Conservation (phyloP, 345 rosid genomes). For the Eutrema yunnanense region DNA sequence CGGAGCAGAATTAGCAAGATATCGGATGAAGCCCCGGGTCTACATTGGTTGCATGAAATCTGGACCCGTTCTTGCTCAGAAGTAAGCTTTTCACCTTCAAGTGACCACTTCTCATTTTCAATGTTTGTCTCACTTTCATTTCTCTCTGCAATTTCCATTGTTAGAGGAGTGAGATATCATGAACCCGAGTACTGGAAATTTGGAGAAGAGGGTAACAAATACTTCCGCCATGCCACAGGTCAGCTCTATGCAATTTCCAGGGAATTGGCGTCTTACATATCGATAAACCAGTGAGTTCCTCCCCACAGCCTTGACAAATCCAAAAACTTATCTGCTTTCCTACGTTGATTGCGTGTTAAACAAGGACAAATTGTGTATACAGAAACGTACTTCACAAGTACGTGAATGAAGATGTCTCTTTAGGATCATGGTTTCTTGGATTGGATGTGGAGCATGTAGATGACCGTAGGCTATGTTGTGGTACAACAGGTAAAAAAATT, state of each 20-base stretch:
- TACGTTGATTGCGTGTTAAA: slow-evolving; percentile 5
- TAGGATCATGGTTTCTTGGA: slow-evolving; percentile 98
- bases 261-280: slow-evolving; percentile 81
- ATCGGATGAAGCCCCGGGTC: slow-evolving; percentile 65
- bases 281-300: slow-evolving; percentile 73
- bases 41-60: slow-evolving; percentile 99
- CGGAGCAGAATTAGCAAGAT: slow-evolving; percentile 72
- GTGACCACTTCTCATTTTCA: neutral
- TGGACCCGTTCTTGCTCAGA: slow-evolving; percentile 93
- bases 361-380: slow-evolving; percentile 12
- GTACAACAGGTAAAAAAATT: slow-evolving; percentile 69
- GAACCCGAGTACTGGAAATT: slow-evolving; percentile 98
- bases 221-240: slow-evolving; percentile 98
- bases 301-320: neutral
- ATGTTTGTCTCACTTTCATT: slow-evolving; percentile 3
- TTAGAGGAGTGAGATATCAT: slow-evolving; percentile 91
- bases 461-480: slow-evolving; percentile 96
- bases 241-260: slow-evolving; percentile 88
- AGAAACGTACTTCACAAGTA: slow-evolving; percentile 88
- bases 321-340: neutral
- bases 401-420: slow-evolving; percentile 88
- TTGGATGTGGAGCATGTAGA: slow-evolving; percentile 92
- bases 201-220: slow-evolving; percentile 93
- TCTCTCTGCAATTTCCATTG: neutral
- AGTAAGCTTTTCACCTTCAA: slow-evolving; percentile 47